phyloP scores from a whole-genome alignment of 306 rosid species.

The Luffa aegyptiaca region DNA sequence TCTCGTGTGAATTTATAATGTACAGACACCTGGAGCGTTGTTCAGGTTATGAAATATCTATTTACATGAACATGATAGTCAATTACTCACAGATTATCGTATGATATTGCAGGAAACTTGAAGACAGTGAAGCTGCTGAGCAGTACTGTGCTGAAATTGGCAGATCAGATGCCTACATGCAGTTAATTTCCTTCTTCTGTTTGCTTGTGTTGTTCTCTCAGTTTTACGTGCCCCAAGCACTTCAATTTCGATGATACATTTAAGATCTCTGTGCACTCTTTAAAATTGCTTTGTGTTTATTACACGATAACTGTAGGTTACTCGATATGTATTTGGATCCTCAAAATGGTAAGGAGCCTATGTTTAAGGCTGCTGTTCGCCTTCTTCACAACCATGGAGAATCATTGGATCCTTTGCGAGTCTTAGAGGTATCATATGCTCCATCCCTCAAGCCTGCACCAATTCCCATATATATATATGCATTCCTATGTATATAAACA shows the following conservation, averaged over 20 bases:
- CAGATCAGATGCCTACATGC: slow-evolving; percentile 94
- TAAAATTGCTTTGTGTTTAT: slow-evolving; percentile 13
- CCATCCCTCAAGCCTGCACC: background rate
- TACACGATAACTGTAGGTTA: slow-evolving; percentile 43
- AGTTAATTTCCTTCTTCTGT: slow-evolving; percentile 44
- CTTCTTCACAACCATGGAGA: slow-evolving; percentile 99
- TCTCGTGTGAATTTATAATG: background rate
- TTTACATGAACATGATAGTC: slow-evolving; percentile 12
- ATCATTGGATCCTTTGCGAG: slow-evolving; percentile 88
- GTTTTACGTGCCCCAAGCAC: background rate
- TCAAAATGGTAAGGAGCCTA: slow-evolving; percentile 94
- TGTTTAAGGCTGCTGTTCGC: slow-evolving; percentile 97
- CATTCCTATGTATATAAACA: background rate
- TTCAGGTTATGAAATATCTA: background rate
- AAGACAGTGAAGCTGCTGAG: slow-evolving; percentile 98
- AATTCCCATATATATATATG: background rate
- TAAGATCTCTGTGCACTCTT: background rate
- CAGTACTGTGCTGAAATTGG: slow-evolving; percentile 99
- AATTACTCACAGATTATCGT: slow-evolving; percentile 4
- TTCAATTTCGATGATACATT: background rate
- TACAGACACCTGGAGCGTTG: slow-evolving; percentile 1
- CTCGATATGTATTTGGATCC: slow-evolving; percentile 99
- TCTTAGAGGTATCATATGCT: slow-evolving; percentile 60
- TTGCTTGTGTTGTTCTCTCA: slow-evolving; percentile 12
- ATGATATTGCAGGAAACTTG: slow-evolving; percentile 60